Evolutionary conservation across 1,284 basidiomycete genomes (phyloP).

Genomic region (Malassezia arunalokei): DNA sequence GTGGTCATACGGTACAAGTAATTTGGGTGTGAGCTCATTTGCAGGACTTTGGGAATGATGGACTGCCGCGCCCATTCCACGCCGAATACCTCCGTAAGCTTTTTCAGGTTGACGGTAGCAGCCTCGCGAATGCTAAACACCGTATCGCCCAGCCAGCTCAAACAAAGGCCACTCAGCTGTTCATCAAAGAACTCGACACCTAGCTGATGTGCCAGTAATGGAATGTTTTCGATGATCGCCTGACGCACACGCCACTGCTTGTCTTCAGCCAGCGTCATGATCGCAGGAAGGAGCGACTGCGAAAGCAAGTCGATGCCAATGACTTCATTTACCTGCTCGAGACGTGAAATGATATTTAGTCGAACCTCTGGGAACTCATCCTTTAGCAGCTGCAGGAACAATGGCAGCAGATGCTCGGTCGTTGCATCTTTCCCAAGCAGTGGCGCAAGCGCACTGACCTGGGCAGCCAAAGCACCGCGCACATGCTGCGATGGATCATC

Average conservation of each 20-base stretch:
- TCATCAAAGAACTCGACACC: conserved; percentile 97
- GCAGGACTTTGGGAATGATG: conserved; percentile 93
- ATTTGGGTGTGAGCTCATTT: conserved; percentile 93
- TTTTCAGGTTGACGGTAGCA: conserved; percentile 91
- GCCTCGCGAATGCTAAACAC: conserved; percentile 97
- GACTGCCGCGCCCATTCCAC: conserved; percentile 91
- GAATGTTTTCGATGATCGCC: conserved; percentile 97
- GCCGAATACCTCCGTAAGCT: conserved; percentile 95
- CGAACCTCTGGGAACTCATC: conserved; percentile 98
- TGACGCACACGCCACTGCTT: conserved; percentile 99
- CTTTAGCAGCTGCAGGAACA: conserved; percentile 91
- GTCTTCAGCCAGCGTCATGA: conserved; percentile 95
- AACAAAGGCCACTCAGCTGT: conserved; percentile 87
- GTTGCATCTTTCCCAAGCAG: conserved; percentile 87
- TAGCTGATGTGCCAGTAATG: conserved; percentile 89
- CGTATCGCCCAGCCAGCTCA: conserved; percentile 98
- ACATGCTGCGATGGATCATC: conserved; percentile 94
- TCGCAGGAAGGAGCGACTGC: conserved; percentile 89
- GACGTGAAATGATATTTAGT: conserved; percentile 94
- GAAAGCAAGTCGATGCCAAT: conserved; percentile 94
- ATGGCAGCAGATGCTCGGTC: conserved; percentile 86
- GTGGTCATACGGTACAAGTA: conserved; percentile 99
- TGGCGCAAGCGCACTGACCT: conserved; percentile 94
- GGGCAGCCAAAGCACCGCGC: conserved; percentile 85
- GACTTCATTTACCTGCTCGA: conserved; percentile 89